These are phyloP conservation scores for Drechslerella coelobrocha DNA, from an alignment of 2,329 filamentous ascomycete species.

Conservation along the genomic window DNA sequence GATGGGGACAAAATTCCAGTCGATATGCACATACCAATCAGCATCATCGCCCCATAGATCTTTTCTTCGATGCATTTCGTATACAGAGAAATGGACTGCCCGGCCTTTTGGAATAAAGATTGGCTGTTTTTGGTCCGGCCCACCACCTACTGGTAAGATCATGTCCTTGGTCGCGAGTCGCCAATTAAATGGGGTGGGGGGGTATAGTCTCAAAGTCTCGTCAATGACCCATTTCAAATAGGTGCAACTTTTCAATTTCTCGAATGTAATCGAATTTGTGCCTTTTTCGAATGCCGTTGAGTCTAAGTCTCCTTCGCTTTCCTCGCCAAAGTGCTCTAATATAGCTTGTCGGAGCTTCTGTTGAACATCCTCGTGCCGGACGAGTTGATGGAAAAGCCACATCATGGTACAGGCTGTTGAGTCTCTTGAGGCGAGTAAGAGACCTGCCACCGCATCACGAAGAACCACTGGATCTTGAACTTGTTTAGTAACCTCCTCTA, in stretches of 20 bases:
- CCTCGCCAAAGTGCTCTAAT: slow-evolving; percentile 56
- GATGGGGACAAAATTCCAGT: no score
- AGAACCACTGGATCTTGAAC: slow-evolving; percentile 61
- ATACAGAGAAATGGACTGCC: slow-evolving; percentile 64
- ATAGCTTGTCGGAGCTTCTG: slow-evolving; percentile 60
- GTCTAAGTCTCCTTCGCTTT: slow-evolving; percentile 57
- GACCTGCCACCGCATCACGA: slow-evolving; percentile 63
- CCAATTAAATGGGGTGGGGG: slow-evolving; percentile 61
- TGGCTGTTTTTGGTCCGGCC: slow-evolving; percentile 58
- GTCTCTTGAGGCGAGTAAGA: slow-evolving; percentile 67
- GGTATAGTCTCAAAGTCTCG: slow-evolving; percentile 62
- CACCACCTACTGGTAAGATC: slow-evolving; percentile 60
- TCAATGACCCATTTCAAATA: slow-evolving; percentile 69
- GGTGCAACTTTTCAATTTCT: slow-evolving; percentile 66
- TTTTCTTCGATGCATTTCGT: slow-evolving; percentile 63
- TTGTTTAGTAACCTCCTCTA: slow-evolving; percentile 65
- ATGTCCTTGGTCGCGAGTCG: slow-evolving; percentile 60
- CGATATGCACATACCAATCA: no score
- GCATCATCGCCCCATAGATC: slow-evolving; percentile 62
- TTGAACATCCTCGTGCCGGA: slow-evolving; percentile 59
- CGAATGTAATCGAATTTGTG: slow-evolving; percentile 63
- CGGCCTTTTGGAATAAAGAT: slow-evolving; percentile 60
- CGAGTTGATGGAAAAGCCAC: slow-evolving; percentile 62
- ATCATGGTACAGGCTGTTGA: slow-evolving; percentile 65
- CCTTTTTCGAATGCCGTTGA: no score